Conservation (phyloP, 2,329 filamentous ascomycete genomes). For the Sarocladiaceae sp. region DNA sequence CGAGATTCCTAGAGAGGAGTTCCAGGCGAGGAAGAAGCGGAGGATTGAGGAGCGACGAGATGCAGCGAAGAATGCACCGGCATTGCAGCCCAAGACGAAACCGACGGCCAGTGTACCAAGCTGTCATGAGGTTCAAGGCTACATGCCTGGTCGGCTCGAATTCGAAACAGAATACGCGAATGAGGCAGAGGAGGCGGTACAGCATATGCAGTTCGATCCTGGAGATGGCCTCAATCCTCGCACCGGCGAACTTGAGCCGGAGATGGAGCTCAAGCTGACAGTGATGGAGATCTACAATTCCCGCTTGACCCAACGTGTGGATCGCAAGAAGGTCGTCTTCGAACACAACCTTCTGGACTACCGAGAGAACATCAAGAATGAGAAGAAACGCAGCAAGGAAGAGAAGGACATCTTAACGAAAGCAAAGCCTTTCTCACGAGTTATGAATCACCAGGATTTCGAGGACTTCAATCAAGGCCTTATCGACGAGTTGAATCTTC, state of each 20-base stretch:
- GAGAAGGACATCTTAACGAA: conserved; percentile 88
- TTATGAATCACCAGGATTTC: conserved; percentile 94
- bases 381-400: conserved; percentile 95
- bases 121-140: conserved; percentile 96
- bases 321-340: conserved; percentile 94
- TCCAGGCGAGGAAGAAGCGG: conserved; percentile 86
- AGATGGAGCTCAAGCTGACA: conserved; percentile 95
- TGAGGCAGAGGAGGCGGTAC: conserved; percentile 94
- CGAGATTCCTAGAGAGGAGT: conserved; percentile 80
- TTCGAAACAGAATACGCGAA: conserved; percentile 98
- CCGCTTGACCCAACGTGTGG: conserved; percentile 80
- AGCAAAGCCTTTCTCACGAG: conserved; percentile 89
- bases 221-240: conserved; percentile 83
- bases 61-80: conserved; percentile 73
- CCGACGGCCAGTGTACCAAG: conserved; percentile 91
- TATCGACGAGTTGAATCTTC: conserved; percentile 83
- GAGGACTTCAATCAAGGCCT: conserved; percentile 78
- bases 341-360: conserved; percentile 93
- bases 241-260: conserved; percentile 83
- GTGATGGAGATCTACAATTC: conserved; percentile 99
- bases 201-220: conserved; percentile 90
- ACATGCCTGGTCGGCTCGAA: conserved; percentile 95
- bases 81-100: conserved; percentile 86
- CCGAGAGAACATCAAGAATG: conserved; percentile 77
- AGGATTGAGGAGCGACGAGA: conserved; percentile 90